phyloP scores from a whole-genome alignment of 768 basidiomycete genomes.

The Leccinum boreale region DNA sequence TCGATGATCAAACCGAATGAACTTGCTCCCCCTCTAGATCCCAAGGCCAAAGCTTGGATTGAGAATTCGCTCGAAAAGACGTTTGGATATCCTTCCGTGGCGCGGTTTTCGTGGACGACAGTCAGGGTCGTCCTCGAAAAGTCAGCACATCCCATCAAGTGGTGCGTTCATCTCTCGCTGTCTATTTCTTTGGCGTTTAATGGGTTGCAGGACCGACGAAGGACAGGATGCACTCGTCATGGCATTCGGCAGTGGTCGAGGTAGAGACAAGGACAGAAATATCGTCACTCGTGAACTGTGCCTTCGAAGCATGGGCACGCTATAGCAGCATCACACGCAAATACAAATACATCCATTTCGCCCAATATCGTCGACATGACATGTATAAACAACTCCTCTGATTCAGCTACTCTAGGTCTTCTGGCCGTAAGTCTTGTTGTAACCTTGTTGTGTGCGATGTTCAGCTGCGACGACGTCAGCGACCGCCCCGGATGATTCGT shows the following conservation, averaged over 20 bases:
- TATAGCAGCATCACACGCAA: slow-evolving; percentile 37
- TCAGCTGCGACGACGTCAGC: slow-evolving; percentile 16
- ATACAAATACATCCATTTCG: slow-evolving; percentile 10
- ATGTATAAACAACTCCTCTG: neutral
- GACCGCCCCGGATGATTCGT: neutral
- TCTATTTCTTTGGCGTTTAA: neutral
- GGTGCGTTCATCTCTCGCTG: slow-evolving; percentile 44
- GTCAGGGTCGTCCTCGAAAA: slow-evolving; percentile 83
- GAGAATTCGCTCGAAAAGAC: slow-evolving; percentile 72
- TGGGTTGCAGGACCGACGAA: slow-evolving; percentile 69
- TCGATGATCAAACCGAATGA: neutral
- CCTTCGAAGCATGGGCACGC: slow-evolving; percentile 61
- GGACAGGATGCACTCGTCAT: slow-evolving; percentile 71
- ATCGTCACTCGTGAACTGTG: slow-evolving; percentile 70
- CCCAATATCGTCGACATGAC: neutral
- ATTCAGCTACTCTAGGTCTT: slow-evolving; percentile 16
- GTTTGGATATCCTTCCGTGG: slow-evolving; percentile 90
- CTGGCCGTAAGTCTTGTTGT: neutral
- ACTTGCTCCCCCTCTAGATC: slow-evolving; percentile 52
- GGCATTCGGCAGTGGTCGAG: slow-evolving; percentile 68
- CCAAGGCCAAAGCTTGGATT: slow-evolving; percentile 89
- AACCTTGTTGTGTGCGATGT: neutral
- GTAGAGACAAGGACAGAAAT: slow-evolving; percentile 73
- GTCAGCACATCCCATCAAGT: slow-evolving; percentile 72
- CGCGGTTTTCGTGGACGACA: slow-evolving; percentile 94